phyloP scores from a whole-genome alignment of 2,329 filamentous ascomycete genomes.

The Arthrobotrys conoides region DNA sequence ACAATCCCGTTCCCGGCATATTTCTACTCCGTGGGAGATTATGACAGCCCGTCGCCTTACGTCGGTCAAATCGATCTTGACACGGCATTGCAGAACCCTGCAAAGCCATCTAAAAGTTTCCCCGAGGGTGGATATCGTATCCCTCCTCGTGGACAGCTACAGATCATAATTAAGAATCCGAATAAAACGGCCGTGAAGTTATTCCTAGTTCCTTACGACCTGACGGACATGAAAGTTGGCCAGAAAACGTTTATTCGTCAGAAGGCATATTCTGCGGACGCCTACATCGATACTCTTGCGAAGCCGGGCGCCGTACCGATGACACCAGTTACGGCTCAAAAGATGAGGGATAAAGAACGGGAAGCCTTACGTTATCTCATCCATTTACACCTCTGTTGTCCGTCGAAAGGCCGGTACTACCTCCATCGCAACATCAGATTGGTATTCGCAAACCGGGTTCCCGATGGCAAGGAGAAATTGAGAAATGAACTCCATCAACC shows the following conservation, averaged over 20 bases:
- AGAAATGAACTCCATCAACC: conserved; percentile 90
- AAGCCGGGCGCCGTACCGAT: conserved; percentile 64
- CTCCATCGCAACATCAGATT: conserved; percentile 93
- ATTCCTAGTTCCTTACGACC: conserved; percentile 92
- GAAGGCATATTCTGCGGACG: conserved; percentile 85
- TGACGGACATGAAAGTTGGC: conserved; percentile 90
- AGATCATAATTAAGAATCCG: conserved; percentile 97
- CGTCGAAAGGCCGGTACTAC: conserved; percentile 85
- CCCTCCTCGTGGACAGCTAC: conserved; percentile 90
- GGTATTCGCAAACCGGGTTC: conserved; percentile 95
- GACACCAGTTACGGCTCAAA: conserved; percentile 52
- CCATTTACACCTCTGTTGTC: conserved; percentile 92
- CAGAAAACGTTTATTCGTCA: conserved; percentile 97
- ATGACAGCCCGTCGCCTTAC: conserved; percentile 92
- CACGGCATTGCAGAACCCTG: conserved; percentile 74
- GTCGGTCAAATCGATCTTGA: conserved; percentile 94
- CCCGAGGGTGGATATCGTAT: conserved; percentile 94
- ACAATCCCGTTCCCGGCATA: conserved; percentile 92
- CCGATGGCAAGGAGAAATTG: conserved; percentile 93
- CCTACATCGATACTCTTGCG: conserved; percentile 69
- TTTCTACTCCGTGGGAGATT: conserved; percentile 75
- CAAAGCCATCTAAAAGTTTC: conserved; percentile 76
- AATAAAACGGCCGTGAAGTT: conserved; percentile 98
- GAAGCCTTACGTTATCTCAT: conserved; percentile 89
- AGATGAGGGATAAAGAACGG: conserved; percentile 69